A percentile compares a stretch with the other conserved stretches of the same genome.
phyloP scores from a whole-genome alignment of 2,329 filamentous ascomycete species.

The Neocatenulostroma microsporum region DNA sequence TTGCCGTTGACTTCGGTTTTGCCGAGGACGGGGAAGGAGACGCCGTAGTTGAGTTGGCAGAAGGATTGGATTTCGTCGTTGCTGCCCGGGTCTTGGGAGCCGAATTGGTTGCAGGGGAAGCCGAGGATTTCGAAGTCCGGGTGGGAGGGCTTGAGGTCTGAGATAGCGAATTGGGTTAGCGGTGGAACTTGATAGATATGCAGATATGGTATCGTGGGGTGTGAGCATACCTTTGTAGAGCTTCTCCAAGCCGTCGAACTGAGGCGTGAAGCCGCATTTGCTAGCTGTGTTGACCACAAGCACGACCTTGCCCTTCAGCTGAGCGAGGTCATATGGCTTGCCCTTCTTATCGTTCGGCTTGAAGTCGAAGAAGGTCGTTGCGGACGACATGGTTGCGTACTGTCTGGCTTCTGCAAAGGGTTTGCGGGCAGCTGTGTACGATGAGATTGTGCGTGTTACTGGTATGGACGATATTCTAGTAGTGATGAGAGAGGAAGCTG shows the following conservation, averaged over 20 bases:
- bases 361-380: conserved; percentile 73
- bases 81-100: conserved; percentile 74
- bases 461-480: too few species aligned
- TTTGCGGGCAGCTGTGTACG: too few species aligned
- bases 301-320: conserved; percentile 85
- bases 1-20: conserved; percentile 94
- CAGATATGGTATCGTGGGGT: not conserved
- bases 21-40: conserved; percentile 80
- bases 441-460: too few species aligned
- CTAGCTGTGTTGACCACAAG: conserved; percentile 96
- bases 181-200: not conserved
- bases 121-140: conserved; percentile 78
- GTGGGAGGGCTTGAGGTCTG: conserved; percentile 57
- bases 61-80: conserved; percentile 57
- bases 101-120: conserved; percentile 99
- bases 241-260: conserved; percentile 83
- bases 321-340: conserved; percentile 57
- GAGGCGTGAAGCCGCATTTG: conserved; percentile 97
- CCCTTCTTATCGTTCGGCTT: conserved; percentile 62
- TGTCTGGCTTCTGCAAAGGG: too few species aligned
- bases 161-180: not conserved
- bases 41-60: conserved; percentile 91
- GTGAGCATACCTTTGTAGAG: conserved; percentile 59
- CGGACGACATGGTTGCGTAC: conserved; percentile 53
- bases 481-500: not conserved